A percentile compares a stretch with the other conserved stretches of the same genome.
Evolutionary conservation across 257 asterid species (phyloP).

Genomic region (Rehmannia glutinosa): DNA sequence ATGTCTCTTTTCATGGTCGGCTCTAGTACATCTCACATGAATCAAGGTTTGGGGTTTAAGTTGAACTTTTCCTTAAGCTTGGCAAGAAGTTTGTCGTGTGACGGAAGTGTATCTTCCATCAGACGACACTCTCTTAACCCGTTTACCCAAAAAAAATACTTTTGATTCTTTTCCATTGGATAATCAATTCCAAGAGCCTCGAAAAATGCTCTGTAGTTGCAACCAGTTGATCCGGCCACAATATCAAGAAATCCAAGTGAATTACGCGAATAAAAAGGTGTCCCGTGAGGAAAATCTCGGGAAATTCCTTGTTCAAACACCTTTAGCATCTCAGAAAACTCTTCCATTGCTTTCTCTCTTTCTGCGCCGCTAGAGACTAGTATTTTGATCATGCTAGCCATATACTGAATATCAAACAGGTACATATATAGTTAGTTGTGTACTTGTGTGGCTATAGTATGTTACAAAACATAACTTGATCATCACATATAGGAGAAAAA

Average conservation of each 20-base stretch:
- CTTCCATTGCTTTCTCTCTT: neutral
- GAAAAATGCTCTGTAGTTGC: neutral
- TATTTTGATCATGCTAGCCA: neutral
- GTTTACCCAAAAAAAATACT: neutral
- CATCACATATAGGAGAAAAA: neutral
- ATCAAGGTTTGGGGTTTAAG: neutral
- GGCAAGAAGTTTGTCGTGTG: constrained; percentile 1
- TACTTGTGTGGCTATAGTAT: too few relatives aligned
- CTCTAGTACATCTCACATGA: too few relatives aligned
- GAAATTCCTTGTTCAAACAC: neutral
- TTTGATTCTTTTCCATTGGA: neutral
- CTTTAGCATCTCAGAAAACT: neutral
- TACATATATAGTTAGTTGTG: too few relatives aligned
- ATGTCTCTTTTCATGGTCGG: too few relatives aligned
- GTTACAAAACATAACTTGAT: neutral
- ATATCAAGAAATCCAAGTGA: neutral
- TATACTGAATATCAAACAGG: neutral
- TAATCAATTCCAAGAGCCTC: neutral
- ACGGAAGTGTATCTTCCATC: neutral
- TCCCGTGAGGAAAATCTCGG: constrained; percentile 5
- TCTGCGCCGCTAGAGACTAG: neutral
- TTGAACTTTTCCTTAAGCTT: constrained; percentile 2
- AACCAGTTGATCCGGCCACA: neutral
- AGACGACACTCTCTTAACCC: neutral
- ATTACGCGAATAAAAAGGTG: neutral